phyloP scores from a whole-genome alignment of 2,329 filamentous ascomycete species.

The Scopulariopsis brevicaulis region DNA sequence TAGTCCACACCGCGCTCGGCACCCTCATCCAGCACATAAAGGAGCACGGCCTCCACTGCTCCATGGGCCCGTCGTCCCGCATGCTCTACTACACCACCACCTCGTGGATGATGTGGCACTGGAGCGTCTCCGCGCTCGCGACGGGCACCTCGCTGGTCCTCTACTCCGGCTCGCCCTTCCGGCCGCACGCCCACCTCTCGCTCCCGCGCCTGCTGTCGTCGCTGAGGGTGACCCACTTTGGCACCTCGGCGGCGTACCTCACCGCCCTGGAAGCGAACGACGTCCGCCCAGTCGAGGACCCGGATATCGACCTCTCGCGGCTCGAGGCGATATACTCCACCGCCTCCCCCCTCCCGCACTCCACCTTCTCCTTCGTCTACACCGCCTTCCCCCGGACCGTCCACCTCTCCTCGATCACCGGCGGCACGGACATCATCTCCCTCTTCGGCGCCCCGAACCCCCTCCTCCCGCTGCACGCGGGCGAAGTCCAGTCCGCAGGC shows the following conservation, averaged over 20 bases:
- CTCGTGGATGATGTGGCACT: slow-evolving; percentile 99
- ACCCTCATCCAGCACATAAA: slow-evolving; percentile 96
- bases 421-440: slow-evolving; percentile 93
- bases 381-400: slow-evolving; percentile 66
- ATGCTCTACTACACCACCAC: slow-evolving; percentile 92
- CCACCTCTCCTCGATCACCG: slow-evolving; percentile 87
- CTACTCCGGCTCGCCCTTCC: slow-evolving; percentile 89
- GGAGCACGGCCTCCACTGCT: slow-evolving; percentile 80
- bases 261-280: slow-evolving; percentile 76
- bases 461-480: slow-evolving; percentile 57
- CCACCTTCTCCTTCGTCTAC: slow-evolving; percentile 88
- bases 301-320: slow-evolving; percentile 43
- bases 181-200: slow-evolving; percentile 65
- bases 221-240: slow-evolving; percentile 80
- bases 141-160: slow-evolving; percentile 74
- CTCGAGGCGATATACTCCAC: slow-evolving; percentile 89
- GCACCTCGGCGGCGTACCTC: slow-evolving; percentile 89
- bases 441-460: slow-evolving; percentile 82
- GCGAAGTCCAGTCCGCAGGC: slow-evolving; percentile 68
- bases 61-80: slow-evolving; percentile 59
- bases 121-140: slow-evolving; percentile 79
- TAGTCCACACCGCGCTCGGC: slow-evolving; percentile 82
- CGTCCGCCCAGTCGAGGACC: slow-evolving; percentile 42
- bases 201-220: slow-evolving; percentile 75
- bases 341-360: slow-evolving; percentile 82